Evolutionary conservation across 1,284 basidiomycete genomes (phyloP).

Genomic region (Pyrrhoderma lamaoense): DNA sequence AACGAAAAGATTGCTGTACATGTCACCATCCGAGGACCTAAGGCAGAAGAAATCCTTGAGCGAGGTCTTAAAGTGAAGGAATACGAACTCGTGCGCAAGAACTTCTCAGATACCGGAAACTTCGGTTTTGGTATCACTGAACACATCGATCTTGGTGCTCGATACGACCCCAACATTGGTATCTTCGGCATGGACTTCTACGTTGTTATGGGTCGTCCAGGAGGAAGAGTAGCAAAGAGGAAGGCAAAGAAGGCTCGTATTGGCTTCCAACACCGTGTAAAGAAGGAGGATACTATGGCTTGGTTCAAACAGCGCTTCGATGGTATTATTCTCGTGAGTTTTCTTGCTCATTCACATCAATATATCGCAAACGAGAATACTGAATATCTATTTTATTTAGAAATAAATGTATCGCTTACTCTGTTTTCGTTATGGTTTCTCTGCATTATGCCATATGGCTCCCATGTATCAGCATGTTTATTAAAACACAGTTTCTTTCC

Average conservation of each 20-base stretch:
- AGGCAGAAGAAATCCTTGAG: conserved; percentile 99
- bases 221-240: conserved; percentile 86
- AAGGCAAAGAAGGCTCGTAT: conserved; percentile 86
- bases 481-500: background rate
- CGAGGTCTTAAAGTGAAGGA: conserved; percentile 99
- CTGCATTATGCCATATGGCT: too few species aligned
- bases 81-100: conserved; percentile 90
- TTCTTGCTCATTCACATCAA: background rate
- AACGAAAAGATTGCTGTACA: conserved; percentile 99
- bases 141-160: conserved; percentile 98
- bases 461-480: conserved; percentile 4
- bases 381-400: too few species aligned
- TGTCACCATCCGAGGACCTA: conserved; percentile 98
- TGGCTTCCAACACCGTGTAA: conserved; percentile 83
- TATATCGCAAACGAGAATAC: background rate
- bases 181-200: conserved; percentile 99
- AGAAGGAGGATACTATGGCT: conserved; percentile 89
- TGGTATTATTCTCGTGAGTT: conserved; percentile 83
- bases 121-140: conserved; percentile 98
- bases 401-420: too few species aligned
- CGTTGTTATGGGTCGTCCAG: conserved; percentile 96
- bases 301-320: conserved; percentile 99
- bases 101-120: conserved; percentile 98
- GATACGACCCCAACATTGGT: conserved; percentile 95
- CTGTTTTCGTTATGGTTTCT: too few species aligned